Base-by-base conservation (phyloP, 305 asterid genomes). In the Rubia tinctorum region DNA sequence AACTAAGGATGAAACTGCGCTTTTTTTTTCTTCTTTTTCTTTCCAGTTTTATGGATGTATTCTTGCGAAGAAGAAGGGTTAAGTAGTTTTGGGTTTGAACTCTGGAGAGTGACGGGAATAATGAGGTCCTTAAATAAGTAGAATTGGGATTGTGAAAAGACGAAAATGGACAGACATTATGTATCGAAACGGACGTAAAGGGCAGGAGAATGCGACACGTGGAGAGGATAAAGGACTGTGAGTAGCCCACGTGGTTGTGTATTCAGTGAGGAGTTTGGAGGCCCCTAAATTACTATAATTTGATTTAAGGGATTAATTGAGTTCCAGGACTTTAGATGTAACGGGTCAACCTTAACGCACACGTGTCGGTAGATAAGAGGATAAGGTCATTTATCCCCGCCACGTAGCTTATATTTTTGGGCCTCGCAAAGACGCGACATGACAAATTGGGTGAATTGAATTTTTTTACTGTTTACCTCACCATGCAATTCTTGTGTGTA, bases 181-280 rank as follows among this genome's bases (percentile, higher is more conserved):
- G 11, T 47, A 49, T 37, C 37, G n/a, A n/a, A n/a, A n/a, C n/a
- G n/a, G n/a, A n/a, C n/a, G 8, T 37, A 39, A 80, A 72, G 72
- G 20, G 37, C 25, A 23, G 40, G 8, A 27, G 43, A 7, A 34
- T 14, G 3, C 1, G 86, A 82, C 86, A 86, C 88, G 87, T 84
- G 86, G 75, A 25, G 58, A 5, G 27, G 69, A 5, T 25, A 8
- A 27, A 10, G 22, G 17, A 42, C 23, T 23, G 0, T 4, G n/a
- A 20, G 56, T 45, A 43, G n/a, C 51, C 78, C 84, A 80, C 84
- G 78, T 82, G 84, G 81, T 63, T 14, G 15, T 66, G 71, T 39
- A 73, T 51, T 14, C 20, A 17, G 58, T 14, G 58, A 51, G 9
- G 8, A 51, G 1, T 51, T 51, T 51, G 58, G 20, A 51, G 58